These are phyloP conservation scores for Auxenochlorella pyrenoidosa DNA, from an alignment of 139 green algal species.

Conservation along the genomic window DNA sequence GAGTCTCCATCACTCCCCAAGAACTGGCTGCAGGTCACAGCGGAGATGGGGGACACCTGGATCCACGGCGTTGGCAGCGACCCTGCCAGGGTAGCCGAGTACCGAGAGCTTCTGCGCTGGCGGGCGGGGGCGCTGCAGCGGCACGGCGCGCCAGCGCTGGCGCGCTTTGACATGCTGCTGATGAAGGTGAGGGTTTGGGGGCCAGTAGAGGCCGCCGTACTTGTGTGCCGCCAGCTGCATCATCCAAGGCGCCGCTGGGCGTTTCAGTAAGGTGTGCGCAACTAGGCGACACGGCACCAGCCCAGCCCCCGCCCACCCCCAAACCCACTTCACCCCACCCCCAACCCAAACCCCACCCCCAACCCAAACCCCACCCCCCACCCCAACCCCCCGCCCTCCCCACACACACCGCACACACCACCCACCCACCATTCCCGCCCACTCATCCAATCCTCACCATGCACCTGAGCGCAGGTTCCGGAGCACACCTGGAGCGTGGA, in stretches of 20 bases:
- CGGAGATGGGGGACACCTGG: conserved; percentile 69
- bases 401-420: neutral
- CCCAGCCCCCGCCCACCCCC: too few species aligned
- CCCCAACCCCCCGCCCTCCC: neutral
- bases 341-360: too few species aligned
- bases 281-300: too few species aligned
- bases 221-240: too few species aligned
- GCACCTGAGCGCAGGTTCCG: conserved; percentile 13
- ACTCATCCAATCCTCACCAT: too few species aligned
- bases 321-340: too few species aligned
- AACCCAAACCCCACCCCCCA: too few species aligned
- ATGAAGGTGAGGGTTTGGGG: conserved; percentile 43
- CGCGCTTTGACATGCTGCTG: conserved; percentile 55
- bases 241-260: too few species aligned
- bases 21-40: neutral
- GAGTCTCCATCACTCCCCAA: neutral
- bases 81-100: conserved; percentile 49
- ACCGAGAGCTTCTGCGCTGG: conserved; percentile 51
- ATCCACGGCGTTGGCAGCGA: conserved; percentile 62
- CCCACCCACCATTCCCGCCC: too few species aligned
- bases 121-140: neutral
- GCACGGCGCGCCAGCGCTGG: conserved; percentile 36
- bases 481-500: conserved; percentile 75
- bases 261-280: too few species aligned
- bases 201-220: too few species aligned